phyloP scores from a whole-genome alignment of 768 basidiomycete species.

The Termitomyces sp. region DNA sequence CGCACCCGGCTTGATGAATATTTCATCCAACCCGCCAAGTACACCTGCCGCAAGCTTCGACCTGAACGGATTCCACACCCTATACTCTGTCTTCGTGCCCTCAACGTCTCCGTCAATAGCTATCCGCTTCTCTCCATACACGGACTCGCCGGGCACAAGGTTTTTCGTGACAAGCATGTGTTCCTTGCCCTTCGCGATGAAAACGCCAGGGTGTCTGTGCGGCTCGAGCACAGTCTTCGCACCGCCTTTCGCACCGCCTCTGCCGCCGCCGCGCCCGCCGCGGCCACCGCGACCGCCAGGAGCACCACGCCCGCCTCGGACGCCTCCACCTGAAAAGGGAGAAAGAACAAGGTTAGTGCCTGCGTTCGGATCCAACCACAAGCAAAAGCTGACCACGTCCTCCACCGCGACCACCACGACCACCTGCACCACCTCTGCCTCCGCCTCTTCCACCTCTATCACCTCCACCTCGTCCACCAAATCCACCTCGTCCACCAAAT shows the following conservation, averaged over 20 bases:
- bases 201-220: slow-evolving; percentile 90
- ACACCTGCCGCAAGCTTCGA: slow-evolving; percentile 96
- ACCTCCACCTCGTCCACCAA: slow-evolving; percentile 28
- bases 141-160: slow-evolving; percentile 94
- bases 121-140: slow-evolving; percentile 98
- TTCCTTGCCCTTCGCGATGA: slow-evolving; percentile 97
- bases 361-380: neutral
- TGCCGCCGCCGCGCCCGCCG: slow-evolving; percentile 44
- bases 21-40: slow-evolving; percentile 89
- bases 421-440: slow-evolving; percentile 30
- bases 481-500: slow-evolving; percentile 51
- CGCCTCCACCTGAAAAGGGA: slow-evolving; percentile 14
- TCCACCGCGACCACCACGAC: slow-evolving; percentile 37
- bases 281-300: slow-evolving; percentile 39
- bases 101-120: slow-evolving; percentile 73
- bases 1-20: slow-evolving; percentile 88
- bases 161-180: slow-evolving; percentile 97
- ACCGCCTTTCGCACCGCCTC: slow-evolving; percentile 76
- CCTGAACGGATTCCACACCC: slow-evolving; percentile 99
- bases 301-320: slow-evolving; percentile 32
- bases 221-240: slow-evolving; percentile 91
- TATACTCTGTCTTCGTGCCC: slow-evolving; percentile 89
- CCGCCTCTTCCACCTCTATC: slow-evolving; percentile 33
- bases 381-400: slow-evolving; percentile 24
- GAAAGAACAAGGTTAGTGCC: neutral